A percentile compares a stretch with the other conserved stretches of the same genome.
phyloP scores from a whole-genome alignment of 768 basidiomycete genomes.

The Mycena floridula region DNA sequence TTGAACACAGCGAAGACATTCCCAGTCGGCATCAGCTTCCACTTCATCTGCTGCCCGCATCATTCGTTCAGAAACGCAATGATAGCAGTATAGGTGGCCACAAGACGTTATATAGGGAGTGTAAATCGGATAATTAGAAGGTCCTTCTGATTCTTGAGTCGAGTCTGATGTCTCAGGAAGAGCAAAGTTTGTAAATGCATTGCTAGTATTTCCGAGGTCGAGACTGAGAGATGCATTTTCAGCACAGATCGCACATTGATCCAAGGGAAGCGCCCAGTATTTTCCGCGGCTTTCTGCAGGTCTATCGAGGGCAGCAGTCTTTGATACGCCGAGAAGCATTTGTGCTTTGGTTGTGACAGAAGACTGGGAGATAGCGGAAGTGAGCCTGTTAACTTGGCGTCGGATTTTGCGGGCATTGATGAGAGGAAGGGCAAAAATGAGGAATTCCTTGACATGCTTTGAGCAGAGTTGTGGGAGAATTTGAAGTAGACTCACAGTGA shows the following conservation, averaged over 20 bases:
- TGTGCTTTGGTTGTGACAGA: no score
- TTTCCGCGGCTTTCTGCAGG: no score
- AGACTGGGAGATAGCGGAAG: constrained; percentile 22
- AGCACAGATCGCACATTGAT: constrained; percentile 89
- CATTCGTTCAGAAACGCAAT: constrained; percentile 83
- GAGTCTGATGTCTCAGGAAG: constrained; percentile 12
- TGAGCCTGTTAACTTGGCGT: constrained; percentile 41
- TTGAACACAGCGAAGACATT: constrained; percentile 76
- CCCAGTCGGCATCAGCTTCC: constrained; percentile 58
- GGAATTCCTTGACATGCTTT: constrained; percentile 73
- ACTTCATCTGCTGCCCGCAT: constrained; percentile 66
- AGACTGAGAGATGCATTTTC: constrained; percentile 64
- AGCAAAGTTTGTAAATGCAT: constrained; percentile 37
- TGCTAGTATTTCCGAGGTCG: constrained; percentile 46
- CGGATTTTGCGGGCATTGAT: constrained; percentile 64
- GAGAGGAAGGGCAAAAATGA: constrained; percentile 86
- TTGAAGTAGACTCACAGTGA: constrained; percentile 64
- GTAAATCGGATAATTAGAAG: constrained; percentile 61
- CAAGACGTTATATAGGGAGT: constrained; percentile 82
- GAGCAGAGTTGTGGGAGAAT: neutral
- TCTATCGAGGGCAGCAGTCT: no score
- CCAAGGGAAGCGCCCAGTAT: constrained; percentile 59
- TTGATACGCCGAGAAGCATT: no score
- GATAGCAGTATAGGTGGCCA: constrained; percentile 88
- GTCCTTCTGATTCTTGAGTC: constrained; percentile 18